These are phyloP conservation scores for Vigna hirtella DNA, from an alignment of 306 rosid genomes.

Conservation along the genomic window DNA sequence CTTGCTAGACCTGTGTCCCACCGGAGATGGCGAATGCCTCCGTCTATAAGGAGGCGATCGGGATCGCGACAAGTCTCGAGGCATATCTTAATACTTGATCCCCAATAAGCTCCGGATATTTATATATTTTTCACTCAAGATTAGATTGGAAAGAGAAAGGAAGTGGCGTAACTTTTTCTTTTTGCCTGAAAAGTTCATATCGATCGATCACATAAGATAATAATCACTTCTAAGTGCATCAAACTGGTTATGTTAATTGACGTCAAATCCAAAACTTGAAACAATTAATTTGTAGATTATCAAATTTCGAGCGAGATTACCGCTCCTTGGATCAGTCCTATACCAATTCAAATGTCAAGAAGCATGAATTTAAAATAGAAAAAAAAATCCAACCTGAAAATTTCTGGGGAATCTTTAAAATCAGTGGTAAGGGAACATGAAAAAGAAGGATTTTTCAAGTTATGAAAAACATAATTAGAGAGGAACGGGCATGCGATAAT, in stretches of 20 bases:
- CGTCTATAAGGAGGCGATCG: slow-evolving; percentile 85
- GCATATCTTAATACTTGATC: slow-evolving; percentile 65
- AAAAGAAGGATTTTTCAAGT: background rate
- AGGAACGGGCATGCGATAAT: background rate
- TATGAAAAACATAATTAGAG: background rate
- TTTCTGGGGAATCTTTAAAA: slow-evolving; percentile 2
- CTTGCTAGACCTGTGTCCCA: slow-evolving; percentile 72
- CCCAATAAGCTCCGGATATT: slow-evolving; percentile 33
- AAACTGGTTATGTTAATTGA: slow-evolving; percentile 1
- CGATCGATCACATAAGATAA: background rate
- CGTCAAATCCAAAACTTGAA: slow-evolving; percentile 27
- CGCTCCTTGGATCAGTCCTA: background rate
- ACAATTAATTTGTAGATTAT: background rate
- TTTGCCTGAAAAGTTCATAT: slow-evolving; percentile 35
- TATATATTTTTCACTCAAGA: background rate
- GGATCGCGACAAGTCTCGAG: slow-evolving; percentile 86
- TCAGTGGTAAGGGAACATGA: slow-evolving; percentile 6
- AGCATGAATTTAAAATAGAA: background rate
- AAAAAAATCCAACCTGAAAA: background rate
- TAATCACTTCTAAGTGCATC: background rate
- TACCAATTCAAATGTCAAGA: background rate
- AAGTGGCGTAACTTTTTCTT: background rate
- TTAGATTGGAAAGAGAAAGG: background rate
- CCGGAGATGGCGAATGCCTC: slow-evolving; percentile 84
- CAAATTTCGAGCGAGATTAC: background rate